These are phyloP conservation scores for Metarhizium rileyi DNA, from an alignment of 2,329 filamentous ascomycete genomes.

Conservation along the genomic window DNA sequence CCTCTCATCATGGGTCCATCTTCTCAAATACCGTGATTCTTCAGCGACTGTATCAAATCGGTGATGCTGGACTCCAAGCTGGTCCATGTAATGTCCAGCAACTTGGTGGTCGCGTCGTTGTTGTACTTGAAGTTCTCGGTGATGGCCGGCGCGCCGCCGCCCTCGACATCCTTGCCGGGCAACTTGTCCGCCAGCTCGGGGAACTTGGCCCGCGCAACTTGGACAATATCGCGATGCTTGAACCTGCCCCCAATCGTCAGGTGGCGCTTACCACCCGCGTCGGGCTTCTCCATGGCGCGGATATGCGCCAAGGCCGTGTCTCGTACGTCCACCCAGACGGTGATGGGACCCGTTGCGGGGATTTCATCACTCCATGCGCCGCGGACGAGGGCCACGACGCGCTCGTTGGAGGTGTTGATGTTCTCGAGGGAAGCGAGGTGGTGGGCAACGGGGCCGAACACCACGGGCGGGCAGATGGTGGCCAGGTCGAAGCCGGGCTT, in stretches of 20 bases:
- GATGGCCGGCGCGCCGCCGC: constrained; percentile 29
- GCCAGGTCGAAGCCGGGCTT: constrained; percentile 39
- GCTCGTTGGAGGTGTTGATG: constrained; percentile 45
- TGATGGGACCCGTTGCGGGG: constrained; percentile 29
- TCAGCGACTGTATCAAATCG: constrained; percentile 55
- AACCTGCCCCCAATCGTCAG: constrained; percentile 39
- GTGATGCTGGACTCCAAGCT: constrained; percentile 31
- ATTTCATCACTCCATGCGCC: constrained; percentile 39
- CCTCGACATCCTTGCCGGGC: constrained; percentile 32
- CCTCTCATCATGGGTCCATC: constrained; percentile 1
- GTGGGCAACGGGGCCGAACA: constrained; percentile 43
- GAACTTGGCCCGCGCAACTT: constrained; percentile 35
- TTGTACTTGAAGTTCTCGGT: not conserved
- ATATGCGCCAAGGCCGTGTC: constrained; percentile 46
- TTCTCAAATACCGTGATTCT: constrained; percentile 28
- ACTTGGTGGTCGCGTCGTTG: not conserved
- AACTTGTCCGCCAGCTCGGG: constrained; percentile 38
- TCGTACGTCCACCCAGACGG: constrained; percentile 46
- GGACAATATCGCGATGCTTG: constrained; percentile 34
- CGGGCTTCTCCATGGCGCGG: constrained; percentile 37
- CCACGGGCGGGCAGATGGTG: constrained; percentile 45
- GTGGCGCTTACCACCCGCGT: constrained; percentile 40
- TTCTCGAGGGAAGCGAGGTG: constrained; percentile 32
- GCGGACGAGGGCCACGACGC: constrained; percentile 38
- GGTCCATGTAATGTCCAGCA: constrained; percentile 1